These are phyloP conservation scores for Hypoxylon fuscum DNA, from an alignment of 495 filamentous ascomycete genomes.

Conservation along the genomic window DNA sequence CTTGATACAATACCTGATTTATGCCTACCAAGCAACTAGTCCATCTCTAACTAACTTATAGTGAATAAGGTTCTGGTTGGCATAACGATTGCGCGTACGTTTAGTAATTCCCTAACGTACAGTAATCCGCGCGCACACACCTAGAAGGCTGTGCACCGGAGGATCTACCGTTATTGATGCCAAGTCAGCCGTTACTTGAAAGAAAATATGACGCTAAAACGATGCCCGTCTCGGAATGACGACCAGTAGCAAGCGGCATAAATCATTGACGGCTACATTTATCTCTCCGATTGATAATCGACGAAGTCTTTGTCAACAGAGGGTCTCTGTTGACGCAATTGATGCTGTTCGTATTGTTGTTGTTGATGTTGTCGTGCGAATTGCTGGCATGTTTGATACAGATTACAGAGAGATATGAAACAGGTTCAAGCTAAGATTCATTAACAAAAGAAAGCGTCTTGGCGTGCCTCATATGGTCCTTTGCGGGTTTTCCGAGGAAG, in stretches of 20 bases:
- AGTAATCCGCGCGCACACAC: slow-evolving; percentile 28
- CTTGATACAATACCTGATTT: neutral
- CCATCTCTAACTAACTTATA: neutral
- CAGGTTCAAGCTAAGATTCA: no score
- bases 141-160: slow-evolving; percentile 25
- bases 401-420: no score
- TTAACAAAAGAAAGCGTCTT: no score
- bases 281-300: neutral
- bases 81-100: slow-evolving; percentile 26
- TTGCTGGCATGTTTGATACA: no score
- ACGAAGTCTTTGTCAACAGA: no score
- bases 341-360: no score
- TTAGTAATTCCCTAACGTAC: slow-evolving; percentile 28
- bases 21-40: neutral
- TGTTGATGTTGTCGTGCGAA: no score
- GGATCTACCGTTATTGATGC: slow-evolving; percentile 16
- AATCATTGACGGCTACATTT: neutral
- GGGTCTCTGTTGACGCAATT: no score
- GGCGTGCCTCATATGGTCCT: neutral
- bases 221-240: slow-evolving; percentile 36
- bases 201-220: slow-evolving; percentile 31
- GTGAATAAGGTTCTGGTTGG: slow-evolving; percentile 5
- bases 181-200: slow-evolving; percentile 30
- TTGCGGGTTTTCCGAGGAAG: slow-evolving; percentile 19
- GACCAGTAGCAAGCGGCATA: slow-evolving; percentile 9